phyloP scores from a whole-genome alignment of 495 filamentous ascomycete genomes.

The Neurospora tetrasperma region DNA sequence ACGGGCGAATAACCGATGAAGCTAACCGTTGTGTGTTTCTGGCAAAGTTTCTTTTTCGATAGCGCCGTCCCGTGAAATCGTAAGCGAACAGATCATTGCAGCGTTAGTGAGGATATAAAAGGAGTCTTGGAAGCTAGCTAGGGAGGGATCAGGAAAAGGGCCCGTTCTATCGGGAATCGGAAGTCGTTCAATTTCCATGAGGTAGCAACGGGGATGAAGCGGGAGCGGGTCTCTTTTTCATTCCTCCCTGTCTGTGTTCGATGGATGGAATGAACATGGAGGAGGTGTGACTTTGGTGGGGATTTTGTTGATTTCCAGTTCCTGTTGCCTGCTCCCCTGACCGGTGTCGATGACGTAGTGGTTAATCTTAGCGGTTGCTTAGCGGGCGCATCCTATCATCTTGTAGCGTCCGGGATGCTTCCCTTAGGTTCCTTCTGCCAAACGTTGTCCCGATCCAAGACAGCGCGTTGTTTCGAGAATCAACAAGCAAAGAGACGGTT shows the following conservation, averaged over 20 bases:
- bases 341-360: neutral
- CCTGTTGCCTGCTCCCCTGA: neutral
- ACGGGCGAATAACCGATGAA: neutral
- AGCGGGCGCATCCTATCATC: neutral
- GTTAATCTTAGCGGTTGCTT: neutral
- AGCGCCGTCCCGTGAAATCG: neutral
- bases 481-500: neutral
- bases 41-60: neutral
- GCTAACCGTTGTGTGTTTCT: neutral
- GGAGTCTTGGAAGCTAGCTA: neutral
- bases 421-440: neutral
- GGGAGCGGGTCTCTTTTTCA: neutral
- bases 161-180: slow-evolving; percentile 8
- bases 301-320: neutral
- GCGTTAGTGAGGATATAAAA: neutral
- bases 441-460: neutral
- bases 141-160: neutral
- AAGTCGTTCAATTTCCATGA: slow-evolving; percentile 7
- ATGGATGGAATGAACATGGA: too few relatives aligned
- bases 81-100: neutral
- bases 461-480: neutral
- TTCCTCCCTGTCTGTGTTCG: neutral
- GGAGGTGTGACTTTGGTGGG: neutral
- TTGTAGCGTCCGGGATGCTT: neutral
- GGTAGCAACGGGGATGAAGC: neutral